Conservation (phyloP, 164 flowering plant species). For the Piper betle region DNA sequence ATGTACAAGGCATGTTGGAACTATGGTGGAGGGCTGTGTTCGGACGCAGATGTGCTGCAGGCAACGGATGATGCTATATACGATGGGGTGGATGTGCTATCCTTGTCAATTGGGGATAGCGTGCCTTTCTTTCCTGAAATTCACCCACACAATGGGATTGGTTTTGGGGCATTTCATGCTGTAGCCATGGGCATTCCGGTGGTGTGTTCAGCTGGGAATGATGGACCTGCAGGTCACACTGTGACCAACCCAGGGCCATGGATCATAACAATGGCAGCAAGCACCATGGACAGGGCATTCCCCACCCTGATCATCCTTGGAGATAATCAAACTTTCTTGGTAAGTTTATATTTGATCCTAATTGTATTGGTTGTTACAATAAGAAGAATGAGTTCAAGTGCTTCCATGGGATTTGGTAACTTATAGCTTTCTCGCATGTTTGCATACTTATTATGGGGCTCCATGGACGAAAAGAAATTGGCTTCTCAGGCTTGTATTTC, state of each 20-base stretch:
- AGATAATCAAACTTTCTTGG: slow-evolving; percentile 12
- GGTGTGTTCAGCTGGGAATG: slow-evolving; percentile 40
- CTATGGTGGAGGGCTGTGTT: too few relatives aligned
- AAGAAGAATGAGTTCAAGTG: not conserved
- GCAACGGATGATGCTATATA: too few relatives aligned
- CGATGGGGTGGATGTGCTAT: too few relatives aligned
- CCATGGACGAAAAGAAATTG: slow-evolving; percentile 3
- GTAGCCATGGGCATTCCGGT: slow-evolving; percentile 35
- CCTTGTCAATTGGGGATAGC: slow-evolving; percentile 8
- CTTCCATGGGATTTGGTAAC: too few relatives aligned
- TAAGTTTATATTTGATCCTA: not conserved
- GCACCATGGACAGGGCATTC: slow-evolving; percentile 47
- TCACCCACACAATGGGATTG: too few relatives aligned
- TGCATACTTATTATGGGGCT: slow-evolving; percentile 10
- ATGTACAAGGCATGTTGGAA: not conserved
- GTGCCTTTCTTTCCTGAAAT: slow-evolving; percentile 10
- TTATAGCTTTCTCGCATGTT: not conserved
- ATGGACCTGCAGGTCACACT: slow-evolving; percentile 22
- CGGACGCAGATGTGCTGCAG: slow-evolving; percentile 3
- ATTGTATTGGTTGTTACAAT: not conserved
- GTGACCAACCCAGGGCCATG: slow-evolving; percentile 41
- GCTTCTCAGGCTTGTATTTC: slow-evolving; percentile 8
- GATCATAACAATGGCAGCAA: slow-evolving; percentile 59
- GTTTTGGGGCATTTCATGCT: slow-evolving; percentile 53
- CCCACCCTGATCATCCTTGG: slow-evolving; percentile 19